Percentiles rank a stretch among this genome's conserved stretches.
Conservation (phyloP, 83 land plant species). For the Picea abies region DNA sequence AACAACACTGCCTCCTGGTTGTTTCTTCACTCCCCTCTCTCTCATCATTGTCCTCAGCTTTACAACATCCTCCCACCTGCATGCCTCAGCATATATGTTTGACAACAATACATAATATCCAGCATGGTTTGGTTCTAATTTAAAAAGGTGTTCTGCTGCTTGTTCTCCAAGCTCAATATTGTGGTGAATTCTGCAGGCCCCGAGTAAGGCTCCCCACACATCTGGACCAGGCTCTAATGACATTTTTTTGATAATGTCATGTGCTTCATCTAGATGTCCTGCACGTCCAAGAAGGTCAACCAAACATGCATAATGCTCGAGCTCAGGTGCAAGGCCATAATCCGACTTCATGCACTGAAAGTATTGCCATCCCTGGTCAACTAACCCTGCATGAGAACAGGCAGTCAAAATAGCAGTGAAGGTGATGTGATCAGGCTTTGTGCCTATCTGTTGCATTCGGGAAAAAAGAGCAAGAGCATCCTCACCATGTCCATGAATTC, state of each 20-base stretch:
- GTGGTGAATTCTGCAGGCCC: no score
- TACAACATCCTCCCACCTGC: no score
- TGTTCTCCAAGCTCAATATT: no score
- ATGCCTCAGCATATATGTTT: no score
- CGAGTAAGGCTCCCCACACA: no score
- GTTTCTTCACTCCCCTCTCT: neutral
- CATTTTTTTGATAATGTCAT: no score
- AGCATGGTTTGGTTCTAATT: no score
- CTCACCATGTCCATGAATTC: constrained; percentile 14
- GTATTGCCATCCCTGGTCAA: neutral
- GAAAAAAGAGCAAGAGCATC: constrained; percentile 1
- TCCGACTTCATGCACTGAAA: constrained; percentile 3
- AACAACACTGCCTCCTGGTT: neutral
- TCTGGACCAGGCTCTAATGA: no score
- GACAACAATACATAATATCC: no score
- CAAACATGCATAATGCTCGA: constrained; percentile 19
- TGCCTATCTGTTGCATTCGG: constrained; percentile 6
- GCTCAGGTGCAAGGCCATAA: constrained; percentile 5
- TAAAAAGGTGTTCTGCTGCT: no score
- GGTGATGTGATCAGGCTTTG: constrained; percentile 18
- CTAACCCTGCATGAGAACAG: constrained; percentile 15
- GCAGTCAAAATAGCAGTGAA: constrained; percentile 19
- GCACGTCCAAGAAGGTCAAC: constrained; percentile 24
- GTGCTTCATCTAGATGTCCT: constrained; percentile 8
- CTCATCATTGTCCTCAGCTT: no score